Evolutionary conservation across 257 asterid species (phyloP).

Genomic region (Fraxinus anomala): DNA sequence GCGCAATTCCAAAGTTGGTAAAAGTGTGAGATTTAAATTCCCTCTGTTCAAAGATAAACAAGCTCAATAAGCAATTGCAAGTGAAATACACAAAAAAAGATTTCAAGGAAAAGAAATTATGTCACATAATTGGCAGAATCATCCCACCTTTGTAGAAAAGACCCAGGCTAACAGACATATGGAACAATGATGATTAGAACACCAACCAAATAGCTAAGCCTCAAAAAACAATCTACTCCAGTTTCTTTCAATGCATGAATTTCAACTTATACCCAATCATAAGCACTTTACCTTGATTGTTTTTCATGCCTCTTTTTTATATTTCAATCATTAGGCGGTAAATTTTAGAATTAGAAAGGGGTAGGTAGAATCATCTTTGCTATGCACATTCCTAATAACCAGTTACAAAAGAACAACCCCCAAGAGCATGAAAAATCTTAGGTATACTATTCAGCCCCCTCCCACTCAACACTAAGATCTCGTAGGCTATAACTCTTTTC

Average conservation of each 20-base stretch:
- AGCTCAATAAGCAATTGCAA: conserved; percentile 22
- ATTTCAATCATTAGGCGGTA: not conserved
- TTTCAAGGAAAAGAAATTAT: not conserved
- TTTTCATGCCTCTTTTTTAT: no score
- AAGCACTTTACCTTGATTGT: not conserved
- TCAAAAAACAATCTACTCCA: conserved; percentile 10
- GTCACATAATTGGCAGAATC: conserved; percentile 3
- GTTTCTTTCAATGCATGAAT: conserved; percentile 8
- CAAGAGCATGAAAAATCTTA: no score
- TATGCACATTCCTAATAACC: not conserved
- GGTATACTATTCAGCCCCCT: no score
- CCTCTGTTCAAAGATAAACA: conserved; percentile 50
- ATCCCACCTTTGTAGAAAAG: not conserved
- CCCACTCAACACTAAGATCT: not conserved
- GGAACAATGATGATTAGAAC: not conserved
- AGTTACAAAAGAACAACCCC: not conserved
- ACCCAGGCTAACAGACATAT: conserved; percentile 14
- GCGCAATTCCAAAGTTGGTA: conserved; percentile 88
- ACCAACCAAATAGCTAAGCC: not conserved
- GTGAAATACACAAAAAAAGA: conserved; percentile 15
- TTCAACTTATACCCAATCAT: not conserved
- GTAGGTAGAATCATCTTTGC: not conserved
- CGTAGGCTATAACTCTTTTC: not conserved
- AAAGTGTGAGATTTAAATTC: conserved; percentile 69
- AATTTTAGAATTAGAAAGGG: not conserved